Evolutionary conservation across 2,329 filamentous ascomycete species (phyloP), one percentile per base, ranked within the genome.

Genomic region (Trichoderma koningiopsis): DNA sequence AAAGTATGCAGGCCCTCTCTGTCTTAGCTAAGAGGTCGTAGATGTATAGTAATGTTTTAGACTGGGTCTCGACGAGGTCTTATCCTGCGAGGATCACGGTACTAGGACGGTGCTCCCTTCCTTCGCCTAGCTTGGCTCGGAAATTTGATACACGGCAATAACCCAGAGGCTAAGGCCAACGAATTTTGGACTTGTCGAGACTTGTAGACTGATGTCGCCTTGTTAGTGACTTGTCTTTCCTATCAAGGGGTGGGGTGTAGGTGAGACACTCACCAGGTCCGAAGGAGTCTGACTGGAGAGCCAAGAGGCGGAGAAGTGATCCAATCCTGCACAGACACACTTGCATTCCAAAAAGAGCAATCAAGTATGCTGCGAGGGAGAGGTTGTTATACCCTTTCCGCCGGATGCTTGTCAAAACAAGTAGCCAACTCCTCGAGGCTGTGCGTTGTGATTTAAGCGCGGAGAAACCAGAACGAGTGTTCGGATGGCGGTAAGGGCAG

Each of bases 1-100:
- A 76, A 76, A 77, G 76, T 79, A 80, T 78, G 77, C 72, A 77
- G 76, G 73, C 72, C 75, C 58, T 69, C 40, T 75, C 71, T 81
- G 80, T 81, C 80, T 82, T 79, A 79, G 75, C 76, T 71, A 73
- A 75, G 73, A 75, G 55, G 55, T 56, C 64, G 74, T 75, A 73
- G 72, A 73, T 58, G 73, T 71, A 62, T 71, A 74, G 70, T 43
- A 71, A 73, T 75, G 75, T 79, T 57, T 78, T 75, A 77, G 79
- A 77, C 75, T 72, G 79, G 74, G 76, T 79, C 77, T 81, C 73
- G 77, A 76, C 73, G 77, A 78, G 76, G 76, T 80, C 75, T 80
- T 79, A 79, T 79, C 73, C 72, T 70, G 72, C 72, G 73, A 73
- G 73, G 73, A 74, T 77, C 73, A 75, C 71, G 75, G 68, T 70